Conservation (phyloP, 495 filamentous ascomycete genomes). For the Trichoderma erinaceum region DNA sequence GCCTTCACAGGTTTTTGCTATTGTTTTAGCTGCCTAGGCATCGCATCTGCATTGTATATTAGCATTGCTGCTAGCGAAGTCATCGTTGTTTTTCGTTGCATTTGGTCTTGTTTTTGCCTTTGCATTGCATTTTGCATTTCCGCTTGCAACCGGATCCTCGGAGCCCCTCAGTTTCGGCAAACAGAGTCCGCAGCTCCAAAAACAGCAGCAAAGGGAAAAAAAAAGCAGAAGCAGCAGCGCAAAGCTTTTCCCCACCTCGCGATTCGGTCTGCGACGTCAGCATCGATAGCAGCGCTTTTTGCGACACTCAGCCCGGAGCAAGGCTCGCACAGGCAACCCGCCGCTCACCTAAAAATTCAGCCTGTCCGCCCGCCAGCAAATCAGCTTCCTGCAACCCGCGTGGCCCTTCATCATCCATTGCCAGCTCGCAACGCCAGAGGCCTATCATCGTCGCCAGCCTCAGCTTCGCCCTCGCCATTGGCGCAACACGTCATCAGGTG, state of each 20-base stretch:
- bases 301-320: neutral
- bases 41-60: no score
- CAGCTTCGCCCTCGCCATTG: conserved; percentile 37
- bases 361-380: conserved; percentile 32
- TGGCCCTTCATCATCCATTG: conserved; percentile 27
- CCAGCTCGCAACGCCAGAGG: conserved; percentile 33
- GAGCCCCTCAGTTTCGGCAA: conserved; percentile 4
- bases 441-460: conserved; percentile 42
- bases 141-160: neutral
- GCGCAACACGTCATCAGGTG: conserved; percentile 42
- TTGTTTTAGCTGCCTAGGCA: no score
- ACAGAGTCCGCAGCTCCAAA: neutral
- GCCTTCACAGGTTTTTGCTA: no score
- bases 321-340: conserved; percentile 1
- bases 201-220: neutral
- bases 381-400: conserved; percentile 32
- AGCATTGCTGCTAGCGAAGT: no score
- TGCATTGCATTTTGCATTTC: neutral
- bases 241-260: neutral
- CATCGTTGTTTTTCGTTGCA: neutral
- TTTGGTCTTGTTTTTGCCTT: neutral
- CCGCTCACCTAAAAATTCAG: conserved; percentile 21
- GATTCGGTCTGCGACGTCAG: conserved; percentile 13
- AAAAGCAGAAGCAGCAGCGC: neutral
- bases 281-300: neutral